Conservation (phyloP, 208 protist species). For the Trypanosomatidae sp. region DNA sequence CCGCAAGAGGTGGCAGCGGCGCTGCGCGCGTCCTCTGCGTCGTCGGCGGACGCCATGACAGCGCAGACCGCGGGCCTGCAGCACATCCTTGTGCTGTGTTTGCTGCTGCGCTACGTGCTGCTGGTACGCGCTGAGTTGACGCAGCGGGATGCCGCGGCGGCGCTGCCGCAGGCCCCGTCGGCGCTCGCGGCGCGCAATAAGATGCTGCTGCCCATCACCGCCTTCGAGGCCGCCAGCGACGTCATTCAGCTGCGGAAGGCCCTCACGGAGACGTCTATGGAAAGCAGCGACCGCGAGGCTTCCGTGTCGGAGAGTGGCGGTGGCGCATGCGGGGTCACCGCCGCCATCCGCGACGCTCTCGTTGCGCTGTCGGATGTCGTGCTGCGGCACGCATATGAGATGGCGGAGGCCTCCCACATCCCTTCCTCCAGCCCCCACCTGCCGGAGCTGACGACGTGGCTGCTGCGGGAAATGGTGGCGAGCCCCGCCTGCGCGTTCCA, state of each 20-base stretch:
- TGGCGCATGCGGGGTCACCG: background rate
- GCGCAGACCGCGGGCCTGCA: slow-evolving; percentile 11
- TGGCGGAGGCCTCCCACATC: slow-evolving; percentile 38
- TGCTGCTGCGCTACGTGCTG: slow-evolving; percentile 24
- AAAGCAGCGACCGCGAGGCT: too few relatives aligned
- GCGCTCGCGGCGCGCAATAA: background rate
- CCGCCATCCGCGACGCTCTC: background rate
- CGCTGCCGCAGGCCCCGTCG: background rate
- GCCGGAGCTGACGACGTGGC: slow-evolving; percentile 60
- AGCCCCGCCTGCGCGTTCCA: slow-evolving; percentile 47
- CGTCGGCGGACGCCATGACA: background rate
- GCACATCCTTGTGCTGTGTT: slow-evolving; percentile 20
- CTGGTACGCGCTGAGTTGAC: slow-evolving; percentile 6
- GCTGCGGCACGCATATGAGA: slow-evolving; percentile 18
- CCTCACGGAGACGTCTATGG: background rate
- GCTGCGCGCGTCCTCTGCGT: slow-evolving; percentile 3
- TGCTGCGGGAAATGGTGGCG: slow-evolving; percentile 63
- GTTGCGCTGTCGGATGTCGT: slow-evolving; percentile 17
- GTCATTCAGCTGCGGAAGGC: slow-evolving; percentile 20
- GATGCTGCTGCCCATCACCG: slow-evolving; percentile 17
- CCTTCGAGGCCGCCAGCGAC: slow-evolving; percentile 23
- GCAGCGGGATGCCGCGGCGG: background rate
- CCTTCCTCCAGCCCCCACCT: slow-evolving; percentile 41
- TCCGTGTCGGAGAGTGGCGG: too few relatives aligned
- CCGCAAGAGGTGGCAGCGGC: slow-evolving; percentile 15